Evolutionary conservation across 1,284 basidiomycete genomes (phyloP), one percentile per base, ranked within the genome.

Genomic region (Cystobasidium sp.): DNA sequence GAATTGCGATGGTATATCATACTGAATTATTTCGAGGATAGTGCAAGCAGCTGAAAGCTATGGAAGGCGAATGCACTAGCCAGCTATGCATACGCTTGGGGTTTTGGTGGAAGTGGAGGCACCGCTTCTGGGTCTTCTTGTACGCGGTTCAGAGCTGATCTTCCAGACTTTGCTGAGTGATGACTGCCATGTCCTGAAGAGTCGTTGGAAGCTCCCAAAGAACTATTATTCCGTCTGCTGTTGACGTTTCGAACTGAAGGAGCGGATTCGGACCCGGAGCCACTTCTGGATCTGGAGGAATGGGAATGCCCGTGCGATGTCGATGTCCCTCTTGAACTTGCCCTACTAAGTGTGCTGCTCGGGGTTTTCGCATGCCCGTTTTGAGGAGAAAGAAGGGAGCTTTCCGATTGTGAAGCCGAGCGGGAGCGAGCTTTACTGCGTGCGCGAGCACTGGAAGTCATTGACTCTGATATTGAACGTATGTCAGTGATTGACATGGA

Each of bases 391-490:
- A n/a, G 37, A n/a, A 46, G 61, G 22, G 61, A 63, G 41, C 20
- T 22, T 8, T 24, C 20, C 1, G 53, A 49, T 20, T 52, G 69
- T 18, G 58, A 64, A 16, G 47, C 59, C 10, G 61, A 63, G 5
- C 51, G 58, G 8, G 69, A 62, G 22, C 59, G 44, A 12, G 59
- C n/a, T 63, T 71, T 71, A 7, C 31, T 47, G 10, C 51, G 44
- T 20, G 24, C n/a, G n/a, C 61, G 59, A 6, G 69, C 69, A 18
- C 58, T 62, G 47, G 61, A 44, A 31, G 56, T 47, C 37, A 61
- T 69, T 31, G 68, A 69, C 51, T 49, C 69, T 39, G 69, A n/a
- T 5, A 71, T 24, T 4, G 64, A 66, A 46, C n/a, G 47, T 8
- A 53, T 51, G 24, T 71, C 69, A 18, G 59, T n/a, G 3, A 71